A percentile compares a stretch with the other conserved stretches of the same genome.
phyloP scores from a whole-genome alignment of 352 stramenopile species.

The Phytopythium vexans region DNA sequence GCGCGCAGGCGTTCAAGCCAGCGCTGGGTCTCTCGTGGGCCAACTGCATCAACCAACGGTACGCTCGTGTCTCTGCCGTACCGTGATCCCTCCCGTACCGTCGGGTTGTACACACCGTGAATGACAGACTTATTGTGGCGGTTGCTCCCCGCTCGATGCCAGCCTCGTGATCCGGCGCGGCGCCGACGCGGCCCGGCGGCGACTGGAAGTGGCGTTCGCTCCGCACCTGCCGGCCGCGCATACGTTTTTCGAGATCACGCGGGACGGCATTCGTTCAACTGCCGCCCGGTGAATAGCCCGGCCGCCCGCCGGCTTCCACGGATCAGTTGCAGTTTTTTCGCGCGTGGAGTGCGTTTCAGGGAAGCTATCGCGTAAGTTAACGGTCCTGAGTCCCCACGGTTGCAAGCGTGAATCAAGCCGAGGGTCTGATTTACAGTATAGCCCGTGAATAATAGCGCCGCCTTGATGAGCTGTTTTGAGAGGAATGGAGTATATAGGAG shows the following conservation, averaged over 20 bases:
- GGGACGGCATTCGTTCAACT: slow-evolving; percentile 26
- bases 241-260: slow-evolving; percentile 61
- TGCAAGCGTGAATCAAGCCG: too few relatives aligned
- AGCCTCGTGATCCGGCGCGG: slow-evolving; percentile 55
- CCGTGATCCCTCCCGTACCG: not conserved
- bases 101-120: not conserved
- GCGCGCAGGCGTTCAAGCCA: slow-evolving; percentile 34
- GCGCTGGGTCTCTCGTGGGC: slow-evolving; percentile 79
- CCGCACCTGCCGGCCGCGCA: slow-evolving; percentile 33
- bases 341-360: too few relatives aligned
- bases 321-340: too few relatives aligned
- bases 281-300: not conserved
- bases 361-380: too few relatives aligned
- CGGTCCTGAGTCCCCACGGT: too few relatives aligned
- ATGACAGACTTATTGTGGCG: not conserved
- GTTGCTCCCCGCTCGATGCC: not conserved
- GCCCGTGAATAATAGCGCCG: too few relatives aligned
- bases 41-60: slow-evolving; percentile 84
- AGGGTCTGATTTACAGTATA: too few relatives aligned
- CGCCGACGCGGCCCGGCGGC: slow-evolving; percentile 20
- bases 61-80: slow-evolving; percentile 5
- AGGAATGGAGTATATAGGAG: too few relatives aligned
- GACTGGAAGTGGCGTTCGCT: slow-evolving; percentile 55
- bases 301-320: not conserved
- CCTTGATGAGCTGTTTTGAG: too few relatives aligned